phyloP scores from a whole-genome alignment of 192 early-diverging fungal species.

The Gamsiella multidivaricata region DNA sequence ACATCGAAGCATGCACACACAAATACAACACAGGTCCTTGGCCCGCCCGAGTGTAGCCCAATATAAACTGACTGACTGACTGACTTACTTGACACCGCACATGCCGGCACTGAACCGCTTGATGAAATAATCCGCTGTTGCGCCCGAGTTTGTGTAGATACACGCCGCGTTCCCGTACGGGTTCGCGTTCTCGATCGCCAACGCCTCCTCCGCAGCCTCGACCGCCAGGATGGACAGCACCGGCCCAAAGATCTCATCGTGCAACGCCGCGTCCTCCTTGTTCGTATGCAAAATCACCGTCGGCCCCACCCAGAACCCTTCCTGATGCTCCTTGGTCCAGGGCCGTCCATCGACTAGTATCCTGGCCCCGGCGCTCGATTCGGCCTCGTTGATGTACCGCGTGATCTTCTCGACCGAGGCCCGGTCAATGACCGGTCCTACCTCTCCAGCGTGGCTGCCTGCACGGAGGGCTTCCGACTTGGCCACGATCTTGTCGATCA shows the following conservation, averaged over 20 bases:
- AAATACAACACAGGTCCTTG: background rate
- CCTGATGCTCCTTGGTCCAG: conserved; percentile 37
- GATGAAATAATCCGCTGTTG: conserved; percentile 74
- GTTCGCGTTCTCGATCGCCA: conserved; percentile 80
- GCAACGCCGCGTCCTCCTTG: conserved; percentile 69
- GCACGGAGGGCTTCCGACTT: conserved; percentile 66
- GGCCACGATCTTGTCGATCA: conserved; percentile 70
- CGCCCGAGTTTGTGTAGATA: conserved; percentile 74
- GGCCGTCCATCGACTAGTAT: conserved; percentile 79
- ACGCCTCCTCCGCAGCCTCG: conserved; percentile 67
- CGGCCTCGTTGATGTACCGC: conserved; percentile 68
- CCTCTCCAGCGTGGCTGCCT: conserved; percentile 61
- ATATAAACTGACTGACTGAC: too few species aligned
- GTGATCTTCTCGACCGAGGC: conserved; percentile 71
- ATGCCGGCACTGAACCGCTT: conserved; percentile 80
- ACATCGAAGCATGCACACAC: too few species aligned
- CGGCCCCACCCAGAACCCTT: conserved; percentile 82
- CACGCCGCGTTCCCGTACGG: conserved; percentile 78
- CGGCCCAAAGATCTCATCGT: conserved; percentile 88
- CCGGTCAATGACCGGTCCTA: conserved; percentile 84
- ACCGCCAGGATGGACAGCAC: conserved; percentile 74
- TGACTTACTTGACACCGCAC: conserved; percentile 77
- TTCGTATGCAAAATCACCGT: conserved; percentile 72
- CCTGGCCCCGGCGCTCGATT: conserved; percentile 63
- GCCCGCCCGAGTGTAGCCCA: background rate